Percentiles rank a stretch among this genome's conserved stretches.
phyloP scores from a whole-genome alignment of 345 rosid species.

The Syzygium oleosum region DNA sequence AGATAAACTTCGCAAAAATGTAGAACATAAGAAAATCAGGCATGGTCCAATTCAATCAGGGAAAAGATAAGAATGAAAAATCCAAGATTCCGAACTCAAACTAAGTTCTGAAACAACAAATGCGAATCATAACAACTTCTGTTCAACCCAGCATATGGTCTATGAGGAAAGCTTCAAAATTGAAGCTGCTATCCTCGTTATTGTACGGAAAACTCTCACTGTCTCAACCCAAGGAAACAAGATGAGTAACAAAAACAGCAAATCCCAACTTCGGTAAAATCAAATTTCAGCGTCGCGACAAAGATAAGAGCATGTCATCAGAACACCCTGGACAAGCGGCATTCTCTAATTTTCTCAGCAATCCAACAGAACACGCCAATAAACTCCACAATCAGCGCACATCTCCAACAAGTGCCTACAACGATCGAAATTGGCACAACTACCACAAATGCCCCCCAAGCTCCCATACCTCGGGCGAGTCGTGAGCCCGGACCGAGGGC shows the following conservation, averaged over 20 bases:
- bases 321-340: neutral
- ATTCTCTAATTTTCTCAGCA: neutral
- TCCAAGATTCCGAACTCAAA: neutral
- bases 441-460: neutral
- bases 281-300: neutral
- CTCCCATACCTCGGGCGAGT: conserved; percentile 22
- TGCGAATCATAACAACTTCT: neutral
- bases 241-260: neutral
- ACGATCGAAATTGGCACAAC: neutral
- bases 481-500: conserved; percentile 35
- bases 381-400: neutral
- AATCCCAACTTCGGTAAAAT: neutral
- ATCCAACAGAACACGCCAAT: neutral
- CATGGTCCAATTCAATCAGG: neutral
- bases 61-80: neutral
- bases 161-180: neutral
- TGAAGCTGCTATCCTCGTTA: neutral
- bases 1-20: neutral
- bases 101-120: neutral
- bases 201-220: neutral
- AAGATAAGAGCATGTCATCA: neutral
- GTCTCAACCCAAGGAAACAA: neutral
- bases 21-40: neutral
- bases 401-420: neutral
- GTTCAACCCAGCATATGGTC: neutral